Conservation (phyloP, 768 basidiomycete species). For the Calocybe gangraenosa region DNA sequence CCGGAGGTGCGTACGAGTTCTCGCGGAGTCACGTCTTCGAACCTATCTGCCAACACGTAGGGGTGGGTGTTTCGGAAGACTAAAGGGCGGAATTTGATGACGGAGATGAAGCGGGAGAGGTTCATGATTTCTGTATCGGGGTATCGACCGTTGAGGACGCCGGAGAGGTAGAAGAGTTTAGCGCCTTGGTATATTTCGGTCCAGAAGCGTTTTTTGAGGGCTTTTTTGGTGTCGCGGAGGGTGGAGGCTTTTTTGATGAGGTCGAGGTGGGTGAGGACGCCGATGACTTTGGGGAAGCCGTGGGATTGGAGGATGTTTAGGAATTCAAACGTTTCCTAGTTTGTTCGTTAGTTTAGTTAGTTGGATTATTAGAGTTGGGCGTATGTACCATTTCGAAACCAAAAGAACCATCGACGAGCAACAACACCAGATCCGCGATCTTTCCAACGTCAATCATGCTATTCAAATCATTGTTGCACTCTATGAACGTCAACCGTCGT, state of each 20-base stretch:
- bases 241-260: constrained; percentile 90
- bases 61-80: constrained; percentile 94
- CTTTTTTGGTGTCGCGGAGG: constrained; percentile 87
- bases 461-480: constrained; percentile 96
- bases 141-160: constrained; percentile 95
- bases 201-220: constrained; percentile 98
- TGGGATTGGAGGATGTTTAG: constrained; percentile 96
- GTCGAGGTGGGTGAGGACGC: constrained; percentile 93
- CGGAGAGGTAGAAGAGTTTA: constrained; percentile 96
- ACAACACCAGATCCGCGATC: constrained; percentile 90
- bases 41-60: constrained; percentile 89
- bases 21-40: constrained; percentile 91
- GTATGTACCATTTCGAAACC: constrained; percentile 94
- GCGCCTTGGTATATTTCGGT: constrained; percentile 99
- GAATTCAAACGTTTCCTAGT: constrained; percentile 97
- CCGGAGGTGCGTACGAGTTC: constrained; percentile 73
- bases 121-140: constrained; percentile 96
- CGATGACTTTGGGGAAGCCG: constrained; percentile 98
- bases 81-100: constrained; percentile 98
- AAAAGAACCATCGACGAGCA: constrained; percentile 97
- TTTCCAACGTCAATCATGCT: constrained; percentile 99
- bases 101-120: constrained; percentile 91
- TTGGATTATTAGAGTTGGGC: neutral
- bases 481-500: constrained; percentile 90
- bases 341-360: neutral